Conservation (phyloP, 495 filamentous ascomycete genomes). For the Sordaria brevicollis region DNA sequence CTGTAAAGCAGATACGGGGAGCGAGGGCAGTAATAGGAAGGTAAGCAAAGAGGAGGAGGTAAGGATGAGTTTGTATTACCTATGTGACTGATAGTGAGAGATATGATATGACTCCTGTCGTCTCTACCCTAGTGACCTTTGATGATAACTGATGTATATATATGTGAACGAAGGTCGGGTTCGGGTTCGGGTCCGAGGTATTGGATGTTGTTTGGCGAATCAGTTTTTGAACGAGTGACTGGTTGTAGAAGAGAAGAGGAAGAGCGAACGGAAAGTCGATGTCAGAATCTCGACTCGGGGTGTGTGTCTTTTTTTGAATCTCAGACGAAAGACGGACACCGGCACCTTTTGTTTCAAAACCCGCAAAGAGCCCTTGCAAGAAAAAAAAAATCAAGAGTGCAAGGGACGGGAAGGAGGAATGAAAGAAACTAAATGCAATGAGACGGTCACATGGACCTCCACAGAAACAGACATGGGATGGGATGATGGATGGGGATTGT, state of each 20-base stretch:
- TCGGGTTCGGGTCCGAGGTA: background rate
- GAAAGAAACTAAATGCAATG: background rate
- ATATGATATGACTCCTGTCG: background rate
- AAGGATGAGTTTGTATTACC: background rate
- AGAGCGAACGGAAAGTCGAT: background rate
- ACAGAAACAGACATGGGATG: background rate
- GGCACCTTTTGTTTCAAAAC: background rate
- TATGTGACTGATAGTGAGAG: background rate
- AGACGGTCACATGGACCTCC: background rate
- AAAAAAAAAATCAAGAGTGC: background rate
- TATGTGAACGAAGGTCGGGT: background rate
- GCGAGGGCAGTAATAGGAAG: background rate
- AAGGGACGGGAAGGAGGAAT: background rate
- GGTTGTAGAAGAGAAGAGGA: background rate
- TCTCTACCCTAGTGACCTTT: background rate
- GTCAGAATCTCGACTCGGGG: background rate
- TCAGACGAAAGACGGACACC: background rate
- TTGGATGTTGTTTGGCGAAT: background rate
- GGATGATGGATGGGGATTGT: background rate
- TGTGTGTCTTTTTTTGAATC: background rate
- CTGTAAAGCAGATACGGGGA: too few relatives aligned
- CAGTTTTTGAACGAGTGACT: background rate
- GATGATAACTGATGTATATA: background rate
- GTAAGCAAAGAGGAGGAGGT: background rate
- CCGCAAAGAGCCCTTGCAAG: background rate